Conservation (phyloP, 306 rosid genomes). For the Quercus cerris region DNA sequence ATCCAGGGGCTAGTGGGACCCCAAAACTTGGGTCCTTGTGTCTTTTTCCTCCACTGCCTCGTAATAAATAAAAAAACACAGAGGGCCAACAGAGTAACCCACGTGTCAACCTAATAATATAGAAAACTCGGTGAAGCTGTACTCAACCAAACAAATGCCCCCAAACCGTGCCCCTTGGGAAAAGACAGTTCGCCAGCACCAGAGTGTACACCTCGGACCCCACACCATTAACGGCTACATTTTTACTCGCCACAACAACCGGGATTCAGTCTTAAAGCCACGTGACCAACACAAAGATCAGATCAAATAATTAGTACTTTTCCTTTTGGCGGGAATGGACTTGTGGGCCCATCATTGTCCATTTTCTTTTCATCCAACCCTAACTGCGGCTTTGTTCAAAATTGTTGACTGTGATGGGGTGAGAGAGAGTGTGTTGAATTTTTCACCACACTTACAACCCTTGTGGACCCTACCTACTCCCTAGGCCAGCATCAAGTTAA, state of each 20-base stretch:
- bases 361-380: slow-evolving; percentile 8
- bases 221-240: slow-evolving; percentile 63
- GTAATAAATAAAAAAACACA: background rate
- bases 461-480: background rate
- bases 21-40: slow-evolving; percentile 5
- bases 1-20: slow-evolving; percentile 22
- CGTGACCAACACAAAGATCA: slow-evolving; percentile 9
- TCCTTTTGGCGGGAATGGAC: slow-evolving; percentile 43
- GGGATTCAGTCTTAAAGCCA: slow-evolving; percentile 19
- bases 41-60: slow-evolving; percentile 6
- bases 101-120: slow-evolving; percentile 28
- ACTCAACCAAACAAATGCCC: background rate
- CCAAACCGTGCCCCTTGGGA: slow-evolving; percentile 11
- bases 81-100: slow-evolving; percentile 22
- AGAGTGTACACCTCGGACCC: slow-evolving; percentile 29
- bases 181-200: background rate
- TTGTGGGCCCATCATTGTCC: slow-evolving; percentile 22
- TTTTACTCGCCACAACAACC: slow-evolving; percentile 13
- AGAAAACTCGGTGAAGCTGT: background rate
- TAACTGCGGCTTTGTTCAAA: slow-evolving; percentile 23
- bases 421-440: background rate
- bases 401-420: slow-evolving; percentile 38
- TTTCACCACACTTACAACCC: no score
- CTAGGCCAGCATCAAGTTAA: slow-evolving; percentile 18
- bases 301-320: background rate